Percentiles rank a stretch among this genome's conserved stretches.
phyloP scores from a whole-genome alignment of 2,329 filamentous ascomycete genomes.

The Beauveria varroae region DNA sequence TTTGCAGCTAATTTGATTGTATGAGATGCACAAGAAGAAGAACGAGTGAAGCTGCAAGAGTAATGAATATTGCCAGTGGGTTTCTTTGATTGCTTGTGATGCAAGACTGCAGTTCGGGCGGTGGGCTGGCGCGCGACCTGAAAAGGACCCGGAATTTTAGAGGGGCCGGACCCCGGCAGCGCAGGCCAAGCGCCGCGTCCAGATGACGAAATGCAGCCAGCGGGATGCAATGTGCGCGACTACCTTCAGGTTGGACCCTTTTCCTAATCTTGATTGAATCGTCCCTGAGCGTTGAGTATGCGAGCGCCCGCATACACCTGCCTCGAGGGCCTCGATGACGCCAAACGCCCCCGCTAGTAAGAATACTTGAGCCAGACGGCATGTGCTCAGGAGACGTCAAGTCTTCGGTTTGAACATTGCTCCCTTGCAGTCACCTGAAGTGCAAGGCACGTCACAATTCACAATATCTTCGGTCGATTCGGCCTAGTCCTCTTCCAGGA shows the following conservation, averaged over 20 bases:
- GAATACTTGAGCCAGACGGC: no score
- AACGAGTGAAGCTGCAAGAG: neutral
- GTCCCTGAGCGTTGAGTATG: neutral
- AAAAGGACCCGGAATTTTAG: constrained; percentile 24
- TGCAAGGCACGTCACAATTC: no score
- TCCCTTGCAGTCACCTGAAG: no score
- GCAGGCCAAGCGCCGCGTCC: neutral
- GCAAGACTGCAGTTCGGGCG: constrained; percentile 14
- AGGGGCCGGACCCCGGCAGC: constrained; percentile 17
- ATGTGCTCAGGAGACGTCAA: no score
- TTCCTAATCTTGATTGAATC: neutral
- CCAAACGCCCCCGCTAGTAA: neutral
- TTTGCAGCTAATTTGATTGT: neutral
- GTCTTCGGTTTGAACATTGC: no score
- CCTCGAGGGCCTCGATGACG: neutral
- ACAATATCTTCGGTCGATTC: no score
- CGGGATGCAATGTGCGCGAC: neutral
- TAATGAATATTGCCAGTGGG: constrained; percentile 6
- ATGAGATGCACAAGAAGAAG: neutral
- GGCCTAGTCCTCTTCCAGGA: no score
- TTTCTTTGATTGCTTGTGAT: constrained; percentile 4
- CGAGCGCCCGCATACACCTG: neutral
- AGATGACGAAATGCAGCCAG: constrained; percentile 1
- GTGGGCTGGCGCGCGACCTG: constrained; percentile 11
- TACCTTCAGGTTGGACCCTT: neutral